Conservation (phyloP, 163 green algal genomes). For the Scenedesmus sp. region DNA sequence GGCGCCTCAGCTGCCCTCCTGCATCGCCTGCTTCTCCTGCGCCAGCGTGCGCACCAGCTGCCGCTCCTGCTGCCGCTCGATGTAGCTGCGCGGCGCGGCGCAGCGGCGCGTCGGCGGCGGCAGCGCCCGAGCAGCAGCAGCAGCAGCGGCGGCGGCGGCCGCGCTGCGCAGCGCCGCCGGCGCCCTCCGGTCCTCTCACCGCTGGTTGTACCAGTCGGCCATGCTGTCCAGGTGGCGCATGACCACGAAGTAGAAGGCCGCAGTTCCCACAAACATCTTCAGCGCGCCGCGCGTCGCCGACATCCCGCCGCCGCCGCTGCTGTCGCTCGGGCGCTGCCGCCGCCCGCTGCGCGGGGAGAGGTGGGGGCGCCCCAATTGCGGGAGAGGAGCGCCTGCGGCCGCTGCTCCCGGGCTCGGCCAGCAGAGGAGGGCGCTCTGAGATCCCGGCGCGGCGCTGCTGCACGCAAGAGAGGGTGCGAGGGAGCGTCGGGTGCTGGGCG, state of each 20-base stretch:
- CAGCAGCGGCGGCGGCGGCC: no score
- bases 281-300: conserved; percentile 9
- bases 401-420: no score
- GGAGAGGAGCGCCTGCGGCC: not conserved
- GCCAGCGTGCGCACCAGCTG: no score
- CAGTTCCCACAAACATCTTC: not conserved
- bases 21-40: no score
- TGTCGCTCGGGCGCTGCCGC: not conserved
- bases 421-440: no score
- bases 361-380: not conserved
- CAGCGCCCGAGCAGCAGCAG: not conserved
- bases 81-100: no score
- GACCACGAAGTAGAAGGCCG: conserved; percentile 23
- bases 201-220: conserved; percentile 30
- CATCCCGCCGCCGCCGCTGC: conserved; percentile 1
- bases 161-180: not conserved
- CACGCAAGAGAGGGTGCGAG: not conserved
- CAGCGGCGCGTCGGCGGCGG: no score
- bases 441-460: no score
- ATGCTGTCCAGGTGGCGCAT: conserved; percentile 19
- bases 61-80: no score
- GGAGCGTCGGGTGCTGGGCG: not conserved
- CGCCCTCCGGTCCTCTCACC: no score
- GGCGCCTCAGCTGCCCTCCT: no score
- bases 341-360: not conserved